These are phyloP conservation scores for Globisporangium acanthophoron DNA, from an alignment of 352 stramenopile species.

Conservation along the genomic window DNA sequence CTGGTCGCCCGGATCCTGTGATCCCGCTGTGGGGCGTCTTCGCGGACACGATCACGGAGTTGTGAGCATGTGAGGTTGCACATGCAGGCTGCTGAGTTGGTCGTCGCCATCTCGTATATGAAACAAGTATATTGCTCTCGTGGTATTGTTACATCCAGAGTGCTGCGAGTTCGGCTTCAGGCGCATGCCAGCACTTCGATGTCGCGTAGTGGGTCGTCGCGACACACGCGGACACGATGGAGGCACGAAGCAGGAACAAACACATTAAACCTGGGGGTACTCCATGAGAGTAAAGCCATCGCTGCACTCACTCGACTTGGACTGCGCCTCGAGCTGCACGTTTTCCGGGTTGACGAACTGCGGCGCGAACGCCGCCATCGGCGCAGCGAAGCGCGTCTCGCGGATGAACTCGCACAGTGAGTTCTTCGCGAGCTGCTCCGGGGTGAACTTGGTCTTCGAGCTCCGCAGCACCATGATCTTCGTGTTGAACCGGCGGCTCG, in stretches of 20 bases:
- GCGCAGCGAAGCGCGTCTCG: conserved; percentile 44
- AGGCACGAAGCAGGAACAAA: background rate
- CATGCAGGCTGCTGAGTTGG: too few species aligned
- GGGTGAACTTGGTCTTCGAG: conserved; percentile 41
- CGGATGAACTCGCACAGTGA: conserved; percentile 77
- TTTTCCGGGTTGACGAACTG: conserved; percentile 14
- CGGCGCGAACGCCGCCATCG: conserved; percentile 5
- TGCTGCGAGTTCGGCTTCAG: background rate
- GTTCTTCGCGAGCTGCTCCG: conserved; percentile 43
- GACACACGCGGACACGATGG: conserved; percentile 9
- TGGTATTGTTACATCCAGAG: background rate
- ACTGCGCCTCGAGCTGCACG: conserved; percentile 48
- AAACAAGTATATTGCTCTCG: background rate
- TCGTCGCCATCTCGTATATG: background rate
- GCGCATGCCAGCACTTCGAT: background rate
- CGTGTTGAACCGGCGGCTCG: conserved; percentile 59
- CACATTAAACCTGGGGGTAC: conserved; percentile 49
- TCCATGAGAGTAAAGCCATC: conserved; percentile 75
- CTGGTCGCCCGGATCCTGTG: background rate
- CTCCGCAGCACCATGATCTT: conserved; percentile 81
- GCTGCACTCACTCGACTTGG: conserved; percentile 79
- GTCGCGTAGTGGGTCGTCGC: background rate
- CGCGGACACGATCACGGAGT: background rate
- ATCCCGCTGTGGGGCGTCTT: background rate
- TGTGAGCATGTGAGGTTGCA: background rate